phyloP scores from a whole-genome alignment of 2,329 filamentous ascomycete genomes.

The Colletotrichum navitas region DNA sequence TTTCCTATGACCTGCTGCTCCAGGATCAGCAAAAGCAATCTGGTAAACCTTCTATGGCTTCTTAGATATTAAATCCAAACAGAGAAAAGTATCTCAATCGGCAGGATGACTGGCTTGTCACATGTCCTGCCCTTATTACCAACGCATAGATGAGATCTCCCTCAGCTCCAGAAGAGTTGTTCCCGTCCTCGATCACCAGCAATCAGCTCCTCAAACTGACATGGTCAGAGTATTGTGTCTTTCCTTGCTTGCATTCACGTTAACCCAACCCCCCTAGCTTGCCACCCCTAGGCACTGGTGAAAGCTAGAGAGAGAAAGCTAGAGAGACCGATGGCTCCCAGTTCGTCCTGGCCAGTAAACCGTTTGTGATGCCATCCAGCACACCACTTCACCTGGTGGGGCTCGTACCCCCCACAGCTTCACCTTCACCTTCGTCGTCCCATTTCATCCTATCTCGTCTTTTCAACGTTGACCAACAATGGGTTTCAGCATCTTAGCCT shows the following conservation, averaged over 20 bases:
- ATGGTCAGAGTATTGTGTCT: not conserved
- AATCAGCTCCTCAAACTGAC: not conserved
- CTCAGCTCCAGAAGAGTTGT: not conserved
- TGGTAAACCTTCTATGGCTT: not conserved
- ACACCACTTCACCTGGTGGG: slow-evolving; percentile 10
- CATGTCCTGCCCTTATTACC: not conserved
- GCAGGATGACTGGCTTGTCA: slow-evolving; percentile 7
- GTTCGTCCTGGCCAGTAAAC: not conserved
- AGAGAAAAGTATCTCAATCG: not conserved
- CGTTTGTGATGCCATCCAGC: slow-evolving; percentile 31
- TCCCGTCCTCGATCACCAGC: not conserved
- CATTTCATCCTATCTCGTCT: not conserved
- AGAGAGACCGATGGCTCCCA: not conserved
- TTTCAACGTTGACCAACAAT: not conserved
- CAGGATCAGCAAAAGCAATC: not conserved
- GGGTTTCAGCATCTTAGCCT: slow-evolving; percentile 9
- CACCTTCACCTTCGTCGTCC: not conserved
- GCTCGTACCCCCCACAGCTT: not conserved
- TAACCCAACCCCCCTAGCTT: not conserved
- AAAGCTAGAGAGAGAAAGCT: not conserved
- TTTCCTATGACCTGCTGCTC: not conserved
- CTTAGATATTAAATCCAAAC: slow-evolving; percentile 8
- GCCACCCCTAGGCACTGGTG: slow-evolving; percentile 5
- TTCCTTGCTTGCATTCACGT: not conserved
- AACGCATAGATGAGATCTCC: not conserved